Evolutionary conservation across 768 basidiomycete species (phyloP), one percentile per base, ranked within the genome.

Genomic region (Hemileccinum impolitum): DNA sequence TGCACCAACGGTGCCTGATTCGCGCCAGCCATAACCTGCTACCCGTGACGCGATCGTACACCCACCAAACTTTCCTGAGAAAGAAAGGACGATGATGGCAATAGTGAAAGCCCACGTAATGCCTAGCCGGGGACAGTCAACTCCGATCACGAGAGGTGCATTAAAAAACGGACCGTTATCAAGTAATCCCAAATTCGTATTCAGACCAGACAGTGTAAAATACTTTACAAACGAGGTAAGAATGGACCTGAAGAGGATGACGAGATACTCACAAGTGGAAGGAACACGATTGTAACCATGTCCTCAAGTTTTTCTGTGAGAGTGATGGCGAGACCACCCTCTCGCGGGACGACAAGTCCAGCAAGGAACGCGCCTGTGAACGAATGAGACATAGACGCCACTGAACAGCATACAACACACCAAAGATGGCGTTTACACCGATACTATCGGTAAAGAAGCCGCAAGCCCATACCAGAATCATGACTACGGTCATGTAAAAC

Each of bases 301-400:
- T 97, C 95, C 69, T 99, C 95, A 15, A 98, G 72, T 62, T 94
- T 97, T 59, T 95, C 90, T 0, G 90, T 91, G 15, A 98, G 71
- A 0, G 84, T 75, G 40, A 94, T 90, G 0, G 87, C 81, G 32
- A 99, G 81, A 4, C 87, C 87, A 3, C 90, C 90, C 59, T 94
- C 87, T 19, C 91, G 82, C 2, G 95, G 94, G 11, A 97, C 85
- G 48, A 86, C 79, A 42, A 89, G 64, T 2, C 87, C 94, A 1
- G 82, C 80, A 12, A 95, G 61, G 72, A 96, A 95, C 0, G 89
- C 91, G 45, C 84, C 84, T 85, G 52, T 14, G 2, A 17, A 54
- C 10, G 30, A 11, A 31, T 39, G 15, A 56, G 43, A 38, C 4
- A 4, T 1, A 18, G 10, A 32, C 17, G 38, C 1, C 2, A 32